phyloP scores from a whole-genome alignment of 2,329 filamentous ascomycete species.

The Xylariaceae sp. region DNA sequence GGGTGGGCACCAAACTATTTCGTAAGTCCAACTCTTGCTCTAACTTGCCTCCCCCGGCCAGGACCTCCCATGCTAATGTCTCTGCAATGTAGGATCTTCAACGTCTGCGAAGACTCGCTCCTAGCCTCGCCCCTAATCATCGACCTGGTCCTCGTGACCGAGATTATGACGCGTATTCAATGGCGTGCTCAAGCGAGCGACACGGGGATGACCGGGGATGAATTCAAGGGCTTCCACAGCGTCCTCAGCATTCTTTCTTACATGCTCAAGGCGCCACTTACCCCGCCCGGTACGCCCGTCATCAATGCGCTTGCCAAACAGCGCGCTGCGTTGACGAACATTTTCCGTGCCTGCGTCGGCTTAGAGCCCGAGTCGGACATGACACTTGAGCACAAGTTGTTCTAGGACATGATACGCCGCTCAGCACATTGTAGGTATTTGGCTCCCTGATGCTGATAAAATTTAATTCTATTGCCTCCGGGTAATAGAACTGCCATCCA shows the following conservation, averaged over 20 bases:
- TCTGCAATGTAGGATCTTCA: constrained; percentile 75
- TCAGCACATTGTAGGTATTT: neutral
- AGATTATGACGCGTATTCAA: constrained; percentile 98
- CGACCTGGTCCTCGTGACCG: constrained; percentile 88
- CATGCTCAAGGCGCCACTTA: constrained; percentile 97
- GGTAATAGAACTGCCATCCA: too few species aligned
- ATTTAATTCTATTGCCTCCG: too few species aligned
- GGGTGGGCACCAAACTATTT: constrained; percentile 97
- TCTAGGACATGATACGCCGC: constrained; percentile 55
- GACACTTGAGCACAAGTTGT: constrained; percentile 98
- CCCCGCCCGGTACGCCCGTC: constrained; percentile 91
- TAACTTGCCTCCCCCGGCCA: neutral
- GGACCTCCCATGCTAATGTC: neutral
- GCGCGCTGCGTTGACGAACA: constrained; percentile 92
- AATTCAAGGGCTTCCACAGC: constrained; percentile 94
- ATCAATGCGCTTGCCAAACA: constrained; percentile 97
- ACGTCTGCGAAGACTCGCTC: constrained; percentile 98
- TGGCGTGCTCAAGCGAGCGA: constrained; percentile 73
- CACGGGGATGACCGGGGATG: constrained; percentile 57
- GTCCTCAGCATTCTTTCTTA: constrained; percentile 97
- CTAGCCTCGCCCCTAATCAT: constrained; percentile 97
- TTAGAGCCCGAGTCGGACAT: constrained; percentile 98
- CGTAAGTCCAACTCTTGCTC: constrained; percentile 53
- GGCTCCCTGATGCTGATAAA: neutral
- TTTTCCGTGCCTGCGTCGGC: constrained; percentile 97